Percentiles rank a stretch among this genome's conserved stretches.
These are phyloP conservation scores for Cutaneotrichosporon arboriforme DNA, from an alignment of 1,284 basidiomycete species.

Conservation along the genomic window DNA sequence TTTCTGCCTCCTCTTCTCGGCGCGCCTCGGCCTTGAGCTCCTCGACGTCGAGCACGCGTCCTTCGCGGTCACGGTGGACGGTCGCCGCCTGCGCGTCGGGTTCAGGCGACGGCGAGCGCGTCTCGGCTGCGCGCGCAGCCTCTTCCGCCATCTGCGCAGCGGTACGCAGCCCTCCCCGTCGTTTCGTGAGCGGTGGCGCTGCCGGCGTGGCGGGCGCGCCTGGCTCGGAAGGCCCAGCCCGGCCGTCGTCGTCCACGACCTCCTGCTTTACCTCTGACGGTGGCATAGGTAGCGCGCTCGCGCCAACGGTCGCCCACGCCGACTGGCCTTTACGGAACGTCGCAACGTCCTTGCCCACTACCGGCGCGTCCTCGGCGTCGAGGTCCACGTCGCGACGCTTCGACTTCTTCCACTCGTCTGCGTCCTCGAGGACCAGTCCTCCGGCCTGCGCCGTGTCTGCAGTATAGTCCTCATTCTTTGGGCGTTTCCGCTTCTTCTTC, in stretches of 20 bases:
- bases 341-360: constrained; percentile 38
- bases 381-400: constrained; percentile 28
- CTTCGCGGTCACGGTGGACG: constrained; percentile 85
- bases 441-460: constrained; percentile 28
- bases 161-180: constrained; percentile 67
- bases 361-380: constrained; percentile 48
- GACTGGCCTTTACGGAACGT: constrained; percentile 41
- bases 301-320: constrained; percentile 36
- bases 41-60: constrained; percentile 82
- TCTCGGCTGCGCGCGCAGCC: constrained; percentile 53
- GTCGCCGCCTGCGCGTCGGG: constrained; percentile 61
- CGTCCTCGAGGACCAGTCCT: constrained; percentile 44
- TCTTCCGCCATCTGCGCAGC: constrained; percentile 52
- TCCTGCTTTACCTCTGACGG: constrained; percentile 23
- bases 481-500: constrained; percentile 62
- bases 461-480: constrained; percentile 55
- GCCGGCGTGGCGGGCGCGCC: background rate
- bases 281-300: constrained; percentile 26
- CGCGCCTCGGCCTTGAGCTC: constrained; percentile 75
- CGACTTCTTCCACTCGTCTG: constrained; percentile 53
- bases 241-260: constrained; percentile 20
- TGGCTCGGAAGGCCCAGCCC: constrained; percentile 4
- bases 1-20: constrained; percentile 64
- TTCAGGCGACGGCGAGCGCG: constrained; percentile 48
- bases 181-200: constrained; percentile 42